Base-by-base conservation (phyloP, 805 yeast species). In the Candida tammaniensis region DNA sequence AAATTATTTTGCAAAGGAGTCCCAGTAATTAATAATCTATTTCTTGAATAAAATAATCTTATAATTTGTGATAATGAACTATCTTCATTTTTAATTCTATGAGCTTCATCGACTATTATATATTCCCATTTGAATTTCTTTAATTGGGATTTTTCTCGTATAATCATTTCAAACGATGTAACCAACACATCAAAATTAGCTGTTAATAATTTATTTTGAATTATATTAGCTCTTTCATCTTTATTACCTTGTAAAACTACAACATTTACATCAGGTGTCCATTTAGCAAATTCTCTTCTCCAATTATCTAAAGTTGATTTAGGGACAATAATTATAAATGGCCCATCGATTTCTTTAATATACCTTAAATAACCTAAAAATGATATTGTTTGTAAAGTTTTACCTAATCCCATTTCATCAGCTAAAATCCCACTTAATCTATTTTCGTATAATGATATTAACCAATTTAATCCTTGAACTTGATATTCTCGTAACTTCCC, bases 341-440 rank as follows among this genome's bases (percentile, higher is more conserved):
- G 98, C 0, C 98, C 98, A 42, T 82, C 83, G 11, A 89, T 74
- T 18, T 78, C 74, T 48, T 80, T 80, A 35, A 80, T 68, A 53
- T 86, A 87, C 44, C 97, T 74, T 40, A 93, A 61, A 55, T 85
- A 87, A 0, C 97, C 98, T 31, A 91, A 63, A 49, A 91, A 93
- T 1, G 98, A 78, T 30, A 91, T 87, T 0, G 98, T 91, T 61
- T 91, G 98, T 37, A 93, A 66, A 4, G 98, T 91, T 59, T 91
- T 91, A 37, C 98, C 98, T 25, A 91, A 70, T 3, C 98, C 98
- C 98, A 93, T 91, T 57, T 91, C 98, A 61, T 91, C 98, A 9
- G 98, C 98, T 31, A 91, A 64, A 29, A 91, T 93, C 14, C 98
- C 98, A 7, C 95, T 83, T 27, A 91, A 71, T 48, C 83, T 76